A percentile compares a stretch with the other conserved stretches of the same genome.
These are phyloP conservation scores for Conringia planisiliqua DNA, from an alignment of 345 rosid species.

Conservation along the genomic window DNA sequence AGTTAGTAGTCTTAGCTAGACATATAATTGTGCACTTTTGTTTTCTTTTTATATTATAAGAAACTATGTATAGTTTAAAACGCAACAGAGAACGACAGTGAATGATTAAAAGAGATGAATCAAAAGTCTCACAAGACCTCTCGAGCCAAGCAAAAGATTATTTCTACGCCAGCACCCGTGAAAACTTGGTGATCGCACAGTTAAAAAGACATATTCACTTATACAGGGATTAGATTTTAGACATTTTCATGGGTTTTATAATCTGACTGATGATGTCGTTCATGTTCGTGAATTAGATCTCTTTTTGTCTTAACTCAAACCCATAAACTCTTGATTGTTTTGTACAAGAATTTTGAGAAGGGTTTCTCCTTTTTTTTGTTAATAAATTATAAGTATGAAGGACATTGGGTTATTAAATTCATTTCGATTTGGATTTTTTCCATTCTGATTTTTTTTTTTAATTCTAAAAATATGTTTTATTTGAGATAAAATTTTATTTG, in stretches of 20 bases:
- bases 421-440: too few species aligned
- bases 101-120: constrained; percentile 16
- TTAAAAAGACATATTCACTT: constrained; percentile 2
- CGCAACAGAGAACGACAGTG: constrained; percentile 23
- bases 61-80: not conserved
- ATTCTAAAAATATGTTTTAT: too few species aligned
- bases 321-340: not conserved
- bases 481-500: too few species aligned
- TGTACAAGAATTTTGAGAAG: not conserved
- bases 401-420: too few species aligned
- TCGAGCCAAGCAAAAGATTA: constrained; percentile 25
- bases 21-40: constrained; percentile 15
- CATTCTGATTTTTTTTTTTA: too few species aligned
- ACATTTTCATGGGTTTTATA: not conserved
- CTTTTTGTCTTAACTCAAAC: not conserved
- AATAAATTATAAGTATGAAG: not conserved
- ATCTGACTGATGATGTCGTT: not conserved
- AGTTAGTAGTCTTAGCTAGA: constrained; percentile 26
- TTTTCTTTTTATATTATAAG: not conserved
- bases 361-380: too few species aligned
- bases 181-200: not conserved
- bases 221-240: not conserved
- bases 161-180: constrained; percentile 12
- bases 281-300: not conserved
- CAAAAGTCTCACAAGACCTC: constrained; percentile 27